Base-by-base conservation (phyloP, 306 rosid genomes). In the Vigna trinervia region DNA sequence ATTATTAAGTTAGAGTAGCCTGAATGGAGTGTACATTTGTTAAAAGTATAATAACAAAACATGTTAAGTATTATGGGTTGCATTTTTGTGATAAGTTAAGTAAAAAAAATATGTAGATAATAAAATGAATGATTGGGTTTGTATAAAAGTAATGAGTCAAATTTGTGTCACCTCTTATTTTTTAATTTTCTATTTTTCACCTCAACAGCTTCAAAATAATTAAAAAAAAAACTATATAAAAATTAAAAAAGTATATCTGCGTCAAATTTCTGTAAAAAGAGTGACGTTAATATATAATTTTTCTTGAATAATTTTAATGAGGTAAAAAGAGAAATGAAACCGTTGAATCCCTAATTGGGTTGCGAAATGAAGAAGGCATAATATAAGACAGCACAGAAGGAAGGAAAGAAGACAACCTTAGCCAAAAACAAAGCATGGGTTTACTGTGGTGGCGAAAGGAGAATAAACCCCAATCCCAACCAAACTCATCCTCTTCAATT, bases 371-470 rank as follows among this genome's bases (percentile, higher is more conserved):
- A 23, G 1, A 1, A 20, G 10, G 30, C 73, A 6, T 11, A 50
- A 58, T 11, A 17, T 2, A 56, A 10, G n/a, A 23, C 1, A 5
- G 48, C 48, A 45, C 48, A 45, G 5, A 45, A 45, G 14, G 14
- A 10, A 0, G 36, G 4, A 34, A 5, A 0, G 1, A 45, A 3
- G 5, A 60, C 14, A 60, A 66, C 76, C 75, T n/a, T 70, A 69
- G 45, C 62, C 26, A 43, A 19, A 2, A 62, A n/a, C 46, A 61
- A 61, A 69, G 36, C 69, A 94, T 94, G 98, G 97, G 98, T 60
- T 26, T 94, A 15, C 88, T 92, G 6, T 91, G 88, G 4, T 94
- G 98, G 98, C 78, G 89, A 89, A 92, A 77, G 78, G 94, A 89
- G 77, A 61, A 83, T 2, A 76, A 81, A 7, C 39, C 86, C 1